Evolutionary conservation across 495 filamentous ascomycete genomes (phyloP).

Genomic region (Xylaria grammica): DNA sequence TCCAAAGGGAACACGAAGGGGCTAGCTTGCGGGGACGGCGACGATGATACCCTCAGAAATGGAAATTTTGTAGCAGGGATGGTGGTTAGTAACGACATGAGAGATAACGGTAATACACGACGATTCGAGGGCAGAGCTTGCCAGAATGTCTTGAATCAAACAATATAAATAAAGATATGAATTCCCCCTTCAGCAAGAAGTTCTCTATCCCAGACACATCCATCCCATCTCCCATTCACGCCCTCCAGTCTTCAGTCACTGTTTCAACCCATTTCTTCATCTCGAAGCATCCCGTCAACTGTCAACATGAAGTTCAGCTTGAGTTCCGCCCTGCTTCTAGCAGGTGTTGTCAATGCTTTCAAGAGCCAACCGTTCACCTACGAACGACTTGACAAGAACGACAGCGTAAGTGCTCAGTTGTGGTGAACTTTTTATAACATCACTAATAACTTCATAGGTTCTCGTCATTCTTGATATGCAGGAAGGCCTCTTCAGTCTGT

Average conservation of each 20-base stretch:
- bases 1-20: background rate
- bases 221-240: background rate
- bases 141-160: background rate
- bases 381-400: constrained; percentile 60
- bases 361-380: constrained; percentile 31
- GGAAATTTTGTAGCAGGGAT: background rate
- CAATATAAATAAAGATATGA: constrained; percentile 7
- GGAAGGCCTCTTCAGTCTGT: constrained; percentile 68
- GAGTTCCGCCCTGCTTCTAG: background rate
- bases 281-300: background rate
- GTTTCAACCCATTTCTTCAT: background rate
- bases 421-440: constrained; percentile 6
- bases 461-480: constrained; percentile 77
- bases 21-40: background rate
- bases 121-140: background rate
- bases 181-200: background rate
- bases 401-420: constrained; percentile 49
- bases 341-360: constrained; percentile 1
- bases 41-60: background rate
- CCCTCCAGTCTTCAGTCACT: background rate
- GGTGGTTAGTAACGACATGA: background rate
- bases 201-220: background rate
- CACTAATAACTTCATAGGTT: constrained; percentile 41
- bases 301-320: constrained; percentile 23
- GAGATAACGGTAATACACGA: background rate